Evolutionary conservation across 2,329 filamentous ascomycete genomes (phyloP).

Genomic region (Alternaria rosae): DNA sequence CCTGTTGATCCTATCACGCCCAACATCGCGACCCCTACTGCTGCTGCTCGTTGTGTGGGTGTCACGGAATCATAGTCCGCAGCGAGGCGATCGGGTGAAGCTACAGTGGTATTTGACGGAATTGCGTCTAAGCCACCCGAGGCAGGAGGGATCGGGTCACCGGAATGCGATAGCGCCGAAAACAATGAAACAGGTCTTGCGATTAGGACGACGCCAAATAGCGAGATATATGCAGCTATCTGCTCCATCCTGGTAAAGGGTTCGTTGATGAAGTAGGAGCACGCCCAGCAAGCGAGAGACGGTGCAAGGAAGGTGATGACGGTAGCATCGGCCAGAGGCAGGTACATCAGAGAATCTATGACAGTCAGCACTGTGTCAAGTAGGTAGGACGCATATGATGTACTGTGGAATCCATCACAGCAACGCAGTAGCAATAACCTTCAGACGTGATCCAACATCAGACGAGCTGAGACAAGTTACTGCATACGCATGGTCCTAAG

Average conservation of each 20-base stretch:
- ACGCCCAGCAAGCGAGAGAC: conserved; percentile 79
- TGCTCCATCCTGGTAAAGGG: conserved; percentile 81
- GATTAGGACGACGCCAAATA: conserved; percentile 83
- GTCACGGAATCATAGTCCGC: conserved; percentile 58
- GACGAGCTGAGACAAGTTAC: conserved; percentile 11
- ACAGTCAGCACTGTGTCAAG: conserved; percentile 30
- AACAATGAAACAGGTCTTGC: conserved; percentile 73
- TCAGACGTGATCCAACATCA: background rate
- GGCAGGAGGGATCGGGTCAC: conserved; percentile 37
- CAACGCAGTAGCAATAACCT: background rate
- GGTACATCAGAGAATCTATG: conserved; percentile 72
- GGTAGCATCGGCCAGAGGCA: conserved; percentile 85
- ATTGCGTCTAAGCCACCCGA: conserved; percentile 42
- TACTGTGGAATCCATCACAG: conserved; percentile 9
- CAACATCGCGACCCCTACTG: conserved; percentile 74
- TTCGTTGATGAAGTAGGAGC: conserved; percentile 76
- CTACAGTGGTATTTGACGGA: conserved; percentile 37
- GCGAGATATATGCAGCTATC: conserved; percentile 75
- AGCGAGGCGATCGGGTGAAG: conserved; percentile 32
- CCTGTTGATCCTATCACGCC: conserved; percentile 79
- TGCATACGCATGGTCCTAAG: background rate
- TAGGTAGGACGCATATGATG: background rate
- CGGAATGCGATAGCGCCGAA: conserved; percentile 35
- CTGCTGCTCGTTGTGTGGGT: conserved; percentile 70
- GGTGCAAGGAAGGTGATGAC: conserved; percentile 89